A percentile compares a stretch with the other conserved stretches of the same genome.
Evolutionary conservation across 129 eudicot genomes (phyloP).

Genomic region (Helianthus tuberosus): DNA sequence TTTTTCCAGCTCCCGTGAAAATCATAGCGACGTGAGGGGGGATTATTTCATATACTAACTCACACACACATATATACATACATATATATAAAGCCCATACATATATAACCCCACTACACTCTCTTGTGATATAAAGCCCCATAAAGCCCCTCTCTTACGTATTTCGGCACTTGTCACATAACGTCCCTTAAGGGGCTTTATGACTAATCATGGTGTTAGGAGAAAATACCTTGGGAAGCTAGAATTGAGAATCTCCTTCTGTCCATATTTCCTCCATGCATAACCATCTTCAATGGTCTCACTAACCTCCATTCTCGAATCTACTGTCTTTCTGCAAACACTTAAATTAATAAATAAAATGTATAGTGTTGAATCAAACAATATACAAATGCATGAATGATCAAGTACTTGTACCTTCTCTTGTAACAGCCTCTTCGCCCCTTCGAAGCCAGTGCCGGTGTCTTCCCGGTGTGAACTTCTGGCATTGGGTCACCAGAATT

Average conservation of each 20-base stretch:
- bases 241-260: constrained; percentile 43
- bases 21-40: no score
- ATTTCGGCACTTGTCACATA: no score
- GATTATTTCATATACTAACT: no score
- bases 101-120: no score
- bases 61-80: no score
- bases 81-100: no score
- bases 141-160: no score
- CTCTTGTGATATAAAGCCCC: no score
- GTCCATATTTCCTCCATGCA: constrained; percentile 84
- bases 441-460: constrained; percentile 32
- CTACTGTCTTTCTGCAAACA: constrained; percentile 40
- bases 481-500: constrained; percentile 32
- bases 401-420: constrained; percentile 38
- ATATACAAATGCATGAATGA: not conserved
- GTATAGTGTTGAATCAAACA: not conserved
- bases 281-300: constrained; percentile 47
- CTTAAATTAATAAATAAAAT: not conserved
- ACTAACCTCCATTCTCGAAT: constrained; percentile 34
- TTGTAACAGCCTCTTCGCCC: constrained; percentile 67
- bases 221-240: no score
- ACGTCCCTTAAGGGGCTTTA: no score
- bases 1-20: no score
- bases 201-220: no score
- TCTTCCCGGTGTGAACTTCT: constrained; percentile 39